A percentile compares a stretch with the other conserved stretches of the same genome.
phyloP scores from a whole-genome alignment of 257 asterid genomes.

The Solanum chiquidenum region DNA sequence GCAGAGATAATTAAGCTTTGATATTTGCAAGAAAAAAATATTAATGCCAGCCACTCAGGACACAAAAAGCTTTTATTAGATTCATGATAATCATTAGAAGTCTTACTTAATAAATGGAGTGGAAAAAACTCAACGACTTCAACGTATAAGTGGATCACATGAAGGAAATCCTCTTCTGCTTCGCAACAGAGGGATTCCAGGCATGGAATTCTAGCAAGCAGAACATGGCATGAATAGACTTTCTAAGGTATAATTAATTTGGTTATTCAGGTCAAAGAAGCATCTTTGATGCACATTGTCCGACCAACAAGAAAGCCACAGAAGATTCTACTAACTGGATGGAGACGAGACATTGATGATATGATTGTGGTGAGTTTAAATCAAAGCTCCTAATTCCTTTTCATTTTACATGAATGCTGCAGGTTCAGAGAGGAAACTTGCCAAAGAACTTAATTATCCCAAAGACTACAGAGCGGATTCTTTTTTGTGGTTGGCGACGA shows the following conservation, averaged over 20 bases:
- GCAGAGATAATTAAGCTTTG: background rate
- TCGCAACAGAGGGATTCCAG: constrained; percentile 21
- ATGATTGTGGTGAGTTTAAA: constrained; percentile 90
- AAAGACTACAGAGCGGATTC: constrained; percentile 73
- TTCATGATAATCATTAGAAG: background rate
- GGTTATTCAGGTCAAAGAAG: constrained; percentile 87
- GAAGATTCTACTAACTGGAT: constrained; percentile 96
- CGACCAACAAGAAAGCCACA: constrained; percentile 80
- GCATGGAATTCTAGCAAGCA: constrained; percentile 36
- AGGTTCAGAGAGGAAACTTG: constrained; percentile 65
- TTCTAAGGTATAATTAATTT: constrained; percentile 65
- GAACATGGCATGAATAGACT: constrained; percentile 47
- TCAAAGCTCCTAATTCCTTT: constrained; percentile 60
- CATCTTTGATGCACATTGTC: constrained; percentile 52
- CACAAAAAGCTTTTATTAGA: background rate
- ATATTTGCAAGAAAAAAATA: background rate
- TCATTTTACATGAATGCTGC: constrained; percentile 70
- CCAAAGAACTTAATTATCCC: constrained; percentile 49
- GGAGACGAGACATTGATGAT: constrained; percentile 96
- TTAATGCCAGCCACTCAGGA: background rate
- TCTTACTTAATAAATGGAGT: background rate
- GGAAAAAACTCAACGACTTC: background rate
- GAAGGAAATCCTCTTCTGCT: constrained; percentile 32
- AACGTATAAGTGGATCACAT: constrained; percentile 33
- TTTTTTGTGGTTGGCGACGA: constrained; percentile 92